A percentile compares a stretch with the other conserved stretches of the same genome.
These are phyloP conservation scores for Clohesyomyces aquaticus DNA, from an alignment of 495 filamentous ascomycete genomes.

Conservation along the genomic window DNA sequence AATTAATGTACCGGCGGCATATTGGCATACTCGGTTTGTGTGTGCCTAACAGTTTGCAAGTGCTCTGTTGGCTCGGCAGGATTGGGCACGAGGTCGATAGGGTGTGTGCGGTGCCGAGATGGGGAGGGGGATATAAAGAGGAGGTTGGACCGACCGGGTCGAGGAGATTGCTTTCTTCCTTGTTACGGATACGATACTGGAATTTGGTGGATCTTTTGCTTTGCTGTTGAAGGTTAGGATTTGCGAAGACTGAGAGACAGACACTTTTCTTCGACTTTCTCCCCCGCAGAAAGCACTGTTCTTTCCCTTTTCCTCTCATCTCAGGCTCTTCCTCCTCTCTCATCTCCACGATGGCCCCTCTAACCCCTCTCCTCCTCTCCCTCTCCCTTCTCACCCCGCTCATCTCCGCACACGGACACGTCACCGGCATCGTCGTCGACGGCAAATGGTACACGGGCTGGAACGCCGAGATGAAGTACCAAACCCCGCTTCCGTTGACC, in stretches of 20 bases:
- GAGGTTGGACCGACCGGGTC: too few species aligned
- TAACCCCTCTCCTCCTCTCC: conserved; percentile 2
- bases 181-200: too few species aligned
- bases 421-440: conserved; percentile 35
- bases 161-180: too few species aligned
- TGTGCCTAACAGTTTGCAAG: neutral
- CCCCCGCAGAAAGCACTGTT: neutral
- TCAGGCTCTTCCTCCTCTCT: too few species aligned
- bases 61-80: neutral
- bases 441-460: conserved; percentile 52
- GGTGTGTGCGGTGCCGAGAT: too few species aligned
- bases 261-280: neutral
- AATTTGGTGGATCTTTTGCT: too few species aligned
- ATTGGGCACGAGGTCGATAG: neutral
- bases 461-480: conserved; percentile 51
- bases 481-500: conserved; percentile 48
- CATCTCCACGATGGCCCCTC: conserved; percentile 8
- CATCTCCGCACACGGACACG: conserved; percentile 35
- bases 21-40: neutral
- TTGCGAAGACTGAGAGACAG: too few species aligned
- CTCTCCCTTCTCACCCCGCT: conserved; percentile 6
- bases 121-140: neutral
- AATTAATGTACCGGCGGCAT: neutral
- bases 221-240: too few species aligned
- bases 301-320: neutral